phyloP scores from a whole-genome alignment of 129 eudicot genomes.

The Daucus carota region DNA sequence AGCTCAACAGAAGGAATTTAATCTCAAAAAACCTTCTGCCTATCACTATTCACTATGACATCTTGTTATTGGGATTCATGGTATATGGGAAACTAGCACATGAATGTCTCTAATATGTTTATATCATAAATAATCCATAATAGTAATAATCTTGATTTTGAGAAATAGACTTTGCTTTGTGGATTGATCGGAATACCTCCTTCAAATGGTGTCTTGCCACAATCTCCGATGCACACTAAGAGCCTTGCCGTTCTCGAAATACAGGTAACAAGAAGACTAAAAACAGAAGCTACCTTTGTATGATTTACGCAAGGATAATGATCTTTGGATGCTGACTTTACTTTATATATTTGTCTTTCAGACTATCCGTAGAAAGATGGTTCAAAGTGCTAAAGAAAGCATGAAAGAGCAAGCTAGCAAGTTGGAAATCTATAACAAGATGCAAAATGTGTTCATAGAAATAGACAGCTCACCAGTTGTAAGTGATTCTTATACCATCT shows the following conservation, averaged over 20 bases:
- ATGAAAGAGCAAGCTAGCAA: constrained; percentile 12
- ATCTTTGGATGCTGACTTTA: no score
- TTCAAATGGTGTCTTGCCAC: constrained; percentile 11
- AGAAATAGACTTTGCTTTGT: constrained; percentile 9
- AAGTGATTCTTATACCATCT: not conserved
- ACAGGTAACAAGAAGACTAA: no score
- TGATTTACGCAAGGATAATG: no score
- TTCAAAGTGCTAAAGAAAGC: constrained; percentile 14
- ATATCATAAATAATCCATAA: no score
- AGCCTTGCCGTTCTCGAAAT: constrained; percentile 9
- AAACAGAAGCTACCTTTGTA: no score
- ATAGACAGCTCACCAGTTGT: constrained; percentile 9
- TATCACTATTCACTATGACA: constrained; percentile 8
- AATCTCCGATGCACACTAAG: constrained; percentile 14
- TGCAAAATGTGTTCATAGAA: constrained; percentile 14
- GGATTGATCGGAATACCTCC: constrained; percentile 14
- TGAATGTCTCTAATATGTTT: no score
- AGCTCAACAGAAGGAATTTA: constrained; percentile 57
- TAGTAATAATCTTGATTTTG: no score
- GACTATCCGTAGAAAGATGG: constrained; percentile 10
- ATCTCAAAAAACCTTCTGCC: constrained; percentile 47
- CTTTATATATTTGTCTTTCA: no score
- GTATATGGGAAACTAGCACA: not conserved
- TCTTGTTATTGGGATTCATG: constrained; percentile 8
- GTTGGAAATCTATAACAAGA: constrained; percentile 11